Base-by-base conservation (phyloP, 164 flowering plant species). In the Nymphaea colorata region DNA sequence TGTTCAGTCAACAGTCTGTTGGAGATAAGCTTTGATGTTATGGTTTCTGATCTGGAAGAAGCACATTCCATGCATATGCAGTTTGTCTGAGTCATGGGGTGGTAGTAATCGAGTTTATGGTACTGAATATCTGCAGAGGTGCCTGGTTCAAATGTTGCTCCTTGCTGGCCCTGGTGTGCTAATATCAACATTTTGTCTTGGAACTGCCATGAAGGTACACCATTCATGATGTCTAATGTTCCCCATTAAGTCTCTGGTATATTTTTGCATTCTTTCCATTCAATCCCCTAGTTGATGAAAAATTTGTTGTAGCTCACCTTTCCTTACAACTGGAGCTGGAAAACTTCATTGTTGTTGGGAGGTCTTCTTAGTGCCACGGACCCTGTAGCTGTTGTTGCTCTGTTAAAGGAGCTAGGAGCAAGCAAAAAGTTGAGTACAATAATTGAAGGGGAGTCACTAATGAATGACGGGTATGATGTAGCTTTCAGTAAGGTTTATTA, bases 331-430 rank as follows among this genome's bases (percentile, higher is more conserved):
- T 93, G 98, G 97, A 87, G 80, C 80, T 93, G 97, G 98, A 85
- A 83, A 76, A 86, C 90, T 41, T 87, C 96, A 51, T 77, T 91
- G 72, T 78, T 91, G 78, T 96, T 93, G 69, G 98, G 96, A 42
- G 98, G 97, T 64, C 96, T 91, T 78, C 84, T 93, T 47, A 89
- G 98, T 84, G 98, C 98, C n/a, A 93, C 98, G 57, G 97, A 93
- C 72, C 98, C 96, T 67, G 98, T 91, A 43, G 95, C 97, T 68
- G 95, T 91, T 74, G 97, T 93, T 53, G 98, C 98, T 61, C 78
- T 91, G 66, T 68, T 91, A 78, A 93, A 88, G 77, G 98, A 93
- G 68, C 96, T 93, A 69, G 97, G 98, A 76, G 96, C 98, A 45
- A 89, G 98, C 79, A 89, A 93, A 77, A 93, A 93, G 74, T 73